Evolutionary conservation across 805 yeast species (phyloP).

Genomic region (Millerozyma acaciae): DNA sequence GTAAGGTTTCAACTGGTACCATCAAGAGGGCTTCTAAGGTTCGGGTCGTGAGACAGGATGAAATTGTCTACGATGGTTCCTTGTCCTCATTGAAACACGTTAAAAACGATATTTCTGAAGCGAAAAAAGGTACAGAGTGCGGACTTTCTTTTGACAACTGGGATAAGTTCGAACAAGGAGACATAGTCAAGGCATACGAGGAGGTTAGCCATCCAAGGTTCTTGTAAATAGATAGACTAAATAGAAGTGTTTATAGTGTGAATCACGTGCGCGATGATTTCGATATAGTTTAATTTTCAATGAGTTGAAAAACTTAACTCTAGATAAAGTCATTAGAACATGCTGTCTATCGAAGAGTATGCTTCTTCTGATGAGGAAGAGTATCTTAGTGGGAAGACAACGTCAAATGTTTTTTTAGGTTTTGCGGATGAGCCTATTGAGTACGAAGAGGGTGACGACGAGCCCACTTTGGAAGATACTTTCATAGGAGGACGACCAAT

Average conservation of each 20-base stretch:
- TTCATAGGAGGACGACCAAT: slow-evolving; percentile 71
- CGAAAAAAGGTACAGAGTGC: slow-evolving; percentile 85
- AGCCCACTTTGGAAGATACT: slow-evolving; percentile 54
- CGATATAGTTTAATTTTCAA: not conserved
- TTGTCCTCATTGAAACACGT: slow-evolving; percentile 74
- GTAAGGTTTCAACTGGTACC: slow-evolving; percentile 68
- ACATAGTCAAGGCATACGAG: slow-evolving; percentile 69
- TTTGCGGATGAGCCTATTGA: slow-evolving; percentile 58
- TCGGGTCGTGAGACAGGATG: slow-evolving; percentile 51
- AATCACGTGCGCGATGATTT: slow-evolving; percentile 1
- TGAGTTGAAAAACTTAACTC: not conserved
- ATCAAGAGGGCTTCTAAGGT: slow-evolving; percentile 57
- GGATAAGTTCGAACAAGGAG: slow-evolving; percentile 71
- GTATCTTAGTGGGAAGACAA: slow-evolving; percentile 22
- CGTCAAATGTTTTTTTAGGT: slow-evolving; percentile 52
- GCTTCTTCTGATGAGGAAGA: slow-evolving; percentile 54
- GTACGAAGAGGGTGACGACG: slow-evolving; percentile 36
- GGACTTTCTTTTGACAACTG: slow-evolving; percentile 73
- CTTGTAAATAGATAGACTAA: slow-evolving; percentile 20
- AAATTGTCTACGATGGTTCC: slow-evolving; percentile 51
- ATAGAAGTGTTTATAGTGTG: slow-evolving; percentile 1
- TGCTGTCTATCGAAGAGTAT: slow-evolving; percentile 44
- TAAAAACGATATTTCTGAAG: slow-evolving; percentile 74
- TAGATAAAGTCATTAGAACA: slow-evolving; percentile 6
- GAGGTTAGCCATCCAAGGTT: slow-evolving; percentile 44